Conservation (phyloP, 768 basidiomycete species). For the Boletus rubroflammeus region DNA sequence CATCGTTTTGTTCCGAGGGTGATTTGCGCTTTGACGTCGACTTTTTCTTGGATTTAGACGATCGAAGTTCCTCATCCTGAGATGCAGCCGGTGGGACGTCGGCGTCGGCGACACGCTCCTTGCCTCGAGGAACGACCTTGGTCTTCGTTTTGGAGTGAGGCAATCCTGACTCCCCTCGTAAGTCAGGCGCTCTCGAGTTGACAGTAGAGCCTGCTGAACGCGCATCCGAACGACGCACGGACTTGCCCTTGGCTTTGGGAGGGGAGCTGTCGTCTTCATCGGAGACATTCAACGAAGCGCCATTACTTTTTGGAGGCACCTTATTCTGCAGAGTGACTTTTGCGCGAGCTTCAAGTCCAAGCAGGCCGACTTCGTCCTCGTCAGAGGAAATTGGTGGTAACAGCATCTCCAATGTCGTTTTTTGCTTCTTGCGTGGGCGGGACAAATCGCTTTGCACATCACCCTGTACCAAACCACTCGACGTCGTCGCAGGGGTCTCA, state of each 20-base stretch:
- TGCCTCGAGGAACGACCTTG: neutral
- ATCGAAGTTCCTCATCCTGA: constrained; percentile 4
- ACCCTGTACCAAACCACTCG: neutral
- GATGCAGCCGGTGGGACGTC: neutral
- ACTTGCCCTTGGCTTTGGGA: constrained; percentile 4
- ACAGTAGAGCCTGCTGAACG: neutral
- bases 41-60: neutral
- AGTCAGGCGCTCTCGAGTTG: neutral
- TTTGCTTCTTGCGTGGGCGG: constrained; percentile 23
- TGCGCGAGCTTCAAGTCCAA: neutral
- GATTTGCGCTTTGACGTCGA: neutral
- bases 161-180: neutral
- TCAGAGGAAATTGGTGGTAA: constrained; percentile 13
- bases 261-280: constrained; percentile 4
- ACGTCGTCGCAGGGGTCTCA: neutral
- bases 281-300: neutral
- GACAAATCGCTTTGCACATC: neutral
- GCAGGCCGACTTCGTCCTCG: neutral
- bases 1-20: neutral
- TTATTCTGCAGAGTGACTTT: neutral
- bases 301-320: neutral
- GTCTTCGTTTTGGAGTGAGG: neutral
- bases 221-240: neutral
- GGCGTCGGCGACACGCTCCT: neutral
- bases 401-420: neutral